Evolutionary conservation across 768 basidiomycete genomes (phyloP).

Genomic region (Kwoniella pini): DNA sequence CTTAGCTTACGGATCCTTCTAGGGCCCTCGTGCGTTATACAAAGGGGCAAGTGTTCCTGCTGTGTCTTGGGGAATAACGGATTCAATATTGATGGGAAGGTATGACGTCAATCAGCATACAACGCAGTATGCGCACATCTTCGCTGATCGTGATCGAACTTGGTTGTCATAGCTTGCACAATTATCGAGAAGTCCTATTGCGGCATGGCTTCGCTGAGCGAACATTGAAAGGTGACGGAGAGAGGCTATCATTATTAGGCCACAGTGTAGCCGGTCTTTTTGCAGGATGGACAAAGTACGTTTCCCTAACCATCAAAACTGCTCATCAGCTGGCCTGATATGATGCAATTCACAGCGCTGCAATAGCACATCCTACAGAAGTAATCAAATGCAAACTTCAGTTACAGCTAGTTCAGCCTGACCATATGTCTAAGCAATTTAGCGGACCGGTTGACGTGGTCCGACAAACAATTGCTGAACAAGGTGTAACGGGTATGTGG

Average conservation of each 20-base stretch:
- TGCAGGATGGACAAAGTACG: constrained; percentile 55
- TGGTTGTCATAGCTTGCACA: constrained; percentile 55
- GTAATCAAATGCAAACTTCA: constrained; percentile 66
- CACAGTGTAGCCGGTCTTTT: constrained; percentile 49
- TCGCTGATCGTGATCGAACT: too few species aligned
- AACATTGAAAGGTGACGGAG: constrained; percentile 17
- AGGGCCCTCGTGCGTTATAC: constrained; percentile 49
- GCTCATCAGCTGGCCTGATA: neutral
- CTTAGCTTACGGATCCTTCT: neutral
- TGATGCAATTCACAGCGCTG: constrained; percentile 58
- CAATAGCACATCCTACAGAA: constrained; percentile 76
- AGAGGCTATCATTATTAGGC: constrained; percentile 44
- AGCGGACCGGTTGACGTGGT: constrained; percentile 54
- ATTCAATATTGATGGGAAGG: constrained; percentile 54
- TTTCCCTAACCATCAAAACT: neutral
- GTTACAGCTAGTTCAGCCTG: constrained; percentile 47
- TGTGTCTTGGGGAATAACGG: constrained; percentile 54
- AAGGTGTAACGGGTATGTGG: constrained; percentile 71
- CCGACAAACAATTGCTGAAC: constrained; percentile 64
- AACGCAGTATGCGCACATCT: too few species aligned
- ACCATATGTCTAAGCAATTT: constrained; percentile 62
- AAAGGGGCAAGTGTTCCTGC: constrained; percentile 51
- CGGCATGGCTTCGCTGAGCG: constrained; percentile 47
- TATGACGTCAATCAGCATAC: constrained; percentile 16
- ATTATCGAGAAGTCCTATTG: constrained; percentile 45